These are phyloP conservation scores for Solanum bulbocastanum DNA, from an alignment of 257 asterid species.

Conservation along the genomic window DNA sequence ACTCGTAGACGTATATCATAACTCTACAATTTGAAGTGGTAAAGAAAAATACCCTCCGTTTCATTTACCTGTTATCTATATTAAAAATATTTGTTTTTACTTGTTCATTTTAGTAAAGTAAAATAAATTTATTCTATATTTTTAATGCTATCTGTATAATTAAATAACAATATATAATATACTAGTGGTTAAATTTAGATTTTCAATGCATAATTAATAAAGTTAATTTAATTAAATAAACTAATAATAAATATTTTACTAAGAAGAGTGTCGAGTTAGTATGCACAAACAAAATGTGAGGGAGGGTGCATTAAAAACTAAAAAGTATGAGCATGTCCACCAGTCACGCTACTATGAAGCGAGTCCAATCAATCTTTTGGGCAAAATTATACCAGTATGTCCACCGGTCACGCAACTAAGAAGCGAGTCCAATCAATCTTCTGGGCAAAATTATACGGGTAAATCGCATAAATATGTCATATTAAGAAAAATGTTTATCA, in stretches of 20 bases:
- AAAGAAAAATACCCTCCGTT: not conserved
- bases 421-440: not conserved
- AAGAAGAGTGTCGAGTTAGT: not conserved
- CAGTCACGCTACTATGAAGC: not conserved
- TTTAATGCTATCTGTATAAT: not conserved
- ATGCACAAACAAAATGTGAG: not conserved
- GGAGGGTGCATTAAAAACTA: not conserved
- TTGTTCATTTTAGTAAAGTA: not conserved
- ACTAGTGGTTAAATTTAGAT: too few species aligned
- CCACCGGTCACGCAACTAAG: not conserved
- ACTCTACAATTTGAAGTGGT: not conserved
- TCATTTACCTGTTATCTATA: not conserved
- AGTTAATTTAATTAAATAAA: too few species aligned
- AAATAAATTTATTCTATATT: not conserved
- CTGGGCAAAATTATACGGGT: not conserved
- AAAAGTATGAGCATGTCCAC: not conserved
- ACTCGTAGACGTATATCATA: not conserved
- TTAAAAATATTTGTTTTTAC: not conserved
- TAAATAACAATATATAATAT: too few species aligned
- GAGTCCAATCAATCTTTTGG: not conserved
- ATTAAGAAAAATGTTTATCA: not conserved
- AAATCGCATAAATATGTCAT: not conserved
- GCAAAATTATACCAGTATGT: not conserved
- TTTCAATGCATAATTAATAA: too few species aligned
- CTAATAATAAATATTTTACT: too few species aligned